Base-by-base conservation (phyloP, 2,329 filamentous ascomycete species). In the Parasarocladium wereldwijsianum region DNA sequence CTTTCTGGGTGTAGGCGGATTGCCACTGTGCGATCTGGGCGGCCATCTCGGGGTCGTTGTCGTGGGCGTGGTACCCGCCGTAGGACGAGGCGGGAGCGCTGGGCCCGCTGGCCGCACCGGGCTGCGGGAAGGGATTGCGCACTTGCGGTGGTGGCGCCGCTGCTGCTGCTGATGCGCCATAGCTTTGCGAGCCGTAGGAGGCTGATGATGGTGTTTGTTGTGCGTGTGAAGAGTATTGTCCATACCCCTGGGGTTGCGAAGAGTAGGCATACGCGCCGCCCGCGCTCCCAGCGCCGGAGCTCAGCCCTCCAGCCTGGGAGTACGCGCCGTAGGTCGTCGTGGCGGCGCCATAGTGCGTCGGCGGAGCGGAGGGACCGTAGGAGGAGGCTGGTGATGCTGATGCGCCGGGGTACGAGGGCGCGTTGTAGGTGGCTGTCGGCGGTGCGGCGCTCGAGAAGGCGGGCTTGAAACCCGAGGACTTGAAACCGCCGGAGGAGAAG, bases 11-110 rank as follows among this genome's bases (percentile, higher is more conserved):
- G 53, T 93, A 93, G 16, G 85, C 83, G 53, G 79, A 87, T 54
- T 93, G 85, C 84, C 87, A 94, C 53, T 93, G 82, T 28, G 86
- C 85, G 37, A 94, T 86, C 52, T 92, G 83, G 17, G 83, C 84
- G 34, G 90, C 84, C 60, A 83, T 78, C 41, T 93, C 84, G 3
- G 83, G 73, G 44, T 93, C 68, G 46, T 64, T 70, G 38, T 64
- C 61, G 38, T 50, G n/a, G n/a, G 55, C 36, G 42, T 43, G 33
- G 43, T 50, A 39, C 45, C 50, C 42, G 41, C 40, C 33, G 41
- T 40, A 41, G 43, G 55, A 36, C 26, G n/a, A n/a, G n/a, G n/a
- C n/a, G n/a, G n/a, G n/a, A 12, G 8, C 23, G 24, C 26, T 27
- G 14, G 24, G 21, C 5, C 17, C 31, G 13, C 15, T 19, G 5